A percentile compares a stretch with the other conserved stretches of the same genome.
Conservation (phyloP, 78 protist genomes). For the Chrysochromulina parva region DNA sequence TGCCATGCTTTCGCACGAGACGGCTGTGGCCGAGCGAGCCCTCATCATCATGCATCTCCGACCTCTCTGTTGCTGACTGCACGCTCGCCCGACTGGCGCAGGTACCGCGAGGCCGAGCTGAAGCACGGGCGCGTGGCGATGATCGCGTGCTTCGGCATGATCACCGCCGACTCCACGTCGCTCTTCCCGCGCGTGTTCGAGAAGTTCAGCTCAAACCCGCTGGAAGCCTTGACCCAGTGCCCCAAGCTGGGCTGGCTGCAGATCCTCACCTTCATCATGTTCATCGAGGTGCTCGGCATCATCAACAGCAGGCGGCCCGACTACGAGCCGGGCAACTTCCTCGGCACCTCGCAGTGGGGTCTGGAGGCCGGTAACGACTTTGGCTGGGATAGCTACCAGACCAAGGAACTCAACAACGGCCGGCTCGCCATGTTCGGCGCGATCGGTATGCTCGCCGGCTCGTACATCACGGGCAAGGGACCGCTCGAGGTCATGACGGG, state of each 20-base stretch:
- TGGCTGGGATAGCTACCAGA: background rate
- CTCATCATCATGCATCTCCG: too few relatives aligned
- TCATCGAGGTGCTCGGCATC: background rate
- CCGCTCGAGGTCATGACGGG: background rate
- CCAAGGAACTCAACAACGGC: conserved; percentile 7
- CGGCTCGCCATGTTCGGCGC: conserved; percentile 14
- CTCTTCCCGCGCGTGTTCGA: too few relatives aligned
- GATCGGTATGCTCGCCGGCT: background rate
- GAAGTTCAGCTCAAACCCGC: background rate
- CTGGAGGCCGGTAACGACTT: background rate
- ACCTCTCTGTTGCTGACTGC: too few relatives aligned
- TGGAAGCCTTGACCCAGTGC: background rate
- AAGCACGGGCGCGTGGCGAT: conserved; percentile 33
- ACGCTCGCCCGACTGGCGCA: background rate
- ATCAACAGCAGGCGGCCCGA: background rate
- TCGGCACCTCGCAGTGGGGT: background rate
- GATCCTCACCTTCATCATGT: background rate
- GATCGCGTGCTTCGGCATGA: conserved; percentile 8
- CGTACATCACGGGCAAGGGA: background rate
- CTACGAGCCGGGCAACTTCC: conserved; percentile 10
- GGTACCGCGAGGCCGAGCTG: conserved; percentile 23
- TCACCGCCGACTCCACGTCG: background rate
- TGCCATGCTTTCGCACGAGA: too few relatives aligned
- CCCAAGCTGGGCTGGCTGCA: background rate
- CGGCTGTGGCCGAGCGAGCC: too few relatives aligned